Base-by-base conservation (phyloP, 2,329 filamentous ascomycete genomes). In the Ascocoryne sarcoides region DNA sequence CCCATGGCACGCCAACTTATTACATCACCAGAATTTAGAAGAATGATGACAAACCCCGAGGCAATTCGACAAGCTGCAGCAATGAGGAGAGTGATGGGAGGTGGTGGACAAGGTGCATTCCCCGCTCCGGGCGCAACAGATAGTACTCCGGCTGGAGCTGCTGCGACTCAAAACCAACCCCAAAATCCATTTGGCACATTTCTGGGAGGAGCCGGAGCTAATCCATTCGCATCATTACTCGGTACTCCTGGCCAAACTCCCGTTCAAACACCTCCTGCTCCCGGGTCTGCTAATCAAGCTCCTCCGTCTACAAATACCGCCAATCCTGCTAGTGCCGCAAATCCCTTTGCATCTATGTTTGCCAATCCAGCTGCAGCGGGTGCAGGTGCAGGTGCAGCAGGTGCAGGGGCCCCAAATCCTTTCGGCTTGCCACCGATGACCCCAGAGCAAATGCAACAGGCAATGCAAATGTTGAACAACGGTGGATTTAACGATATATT, bases 51-150 rank as follows among this genome's bases (percentile, higher is more conserved):
- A 47, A 88, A 93, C 58, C 92, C 92, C 3, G 77, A 87, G 32
- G 79, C 87, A 53, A 76, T 98, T 49, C 73, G 87, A 43, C 79
- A 84, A 60, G 86, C 89, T 54, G 76, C 86, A 55, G 79, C 86
- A 46, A 82, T 96, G 78, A 83, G 89, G 59, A 73, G 84, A 42
- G 75, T 80, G 66, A 71, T 82, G 65, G 72, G 36, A 26, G 53
- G 68, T 32, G 62, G 59, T 40, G 69, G 63, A 44, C 67, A 63
- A 43, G 67, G 65, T 31, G 69, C 76, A 4, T 96, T 98, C 60
- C 89, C 92, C 10, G 90, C 90, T 36, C 92, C 92, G 2, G 92
- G 92, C 7, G 80, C 83, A 15, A 96, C 90, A 26, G 88, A 95
- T 62, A 93, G 79, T 20, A 94, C 88, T 3, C 80, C 76, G 1